Conservation (phyloP, 345 rosid genomes). For the Aegle marmelos region DNA sequence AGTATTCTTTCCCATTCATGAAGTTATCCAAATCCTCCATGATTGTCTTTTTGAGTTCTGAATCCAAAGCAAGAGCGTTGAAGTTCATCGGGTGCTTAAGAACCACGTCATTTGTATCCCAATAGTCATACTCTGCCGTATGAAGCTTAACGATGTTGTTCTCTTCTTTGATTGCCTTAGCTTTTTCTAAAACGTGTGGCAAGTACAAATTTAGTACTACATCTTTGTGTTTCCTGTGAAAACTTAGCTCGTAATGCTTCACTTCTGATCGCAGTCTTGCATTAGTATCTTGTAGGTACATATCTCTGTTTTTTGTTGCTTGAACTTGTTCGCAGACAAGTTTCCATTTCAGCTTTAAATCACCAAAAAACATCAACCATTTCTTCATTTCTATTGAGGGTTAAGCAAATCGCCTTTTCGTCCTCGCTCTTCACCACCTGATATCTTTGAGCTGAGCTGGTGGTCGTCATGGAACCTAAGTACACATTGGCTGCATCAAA, state of each 20-base stretch:
- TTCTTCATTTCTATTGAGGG: conserved; percentile 24
- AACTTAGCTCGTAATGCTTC: conserved; percentile 16
- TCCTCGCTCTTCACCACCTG: conserved; percentile 18
- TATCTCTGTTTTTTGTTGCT: not conserved
- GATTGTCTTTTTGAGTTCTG: not conserved
- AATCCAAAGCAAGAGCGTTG: conserved; percentile 6
- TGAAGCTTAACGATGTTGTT: conserved; percentile 20
- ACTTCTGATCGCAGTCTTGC: conserved; percentile 7
- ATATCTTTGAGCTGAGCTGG: conserved; percentile 5
- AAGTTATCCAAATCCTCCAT: conserved; percentile 24
- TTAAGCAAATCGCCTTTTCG: conserved; percentile 6
- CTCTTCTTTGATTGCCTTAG: conserved; percentile 14
- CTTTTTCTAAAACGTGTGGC: conserved; percentile 21
- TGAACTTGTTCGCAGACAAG: not conserved
- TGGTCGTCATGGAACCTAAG: conserved; percentile 10
- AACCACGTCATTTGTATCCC: not conserved
- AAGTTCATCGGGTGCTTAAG: conserved; percentile 20
- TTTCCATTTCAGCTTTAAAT: conserved; percentile 21
- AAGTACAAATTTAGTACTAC: conserved; percentile 22
- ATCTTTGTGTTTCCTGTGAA: conserved; percentile 25
- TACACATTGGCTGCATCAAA: conserved; percentile 21
- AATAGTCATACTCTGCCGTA: not conserved
- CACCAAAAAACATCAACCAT: conserved; percentile 21
- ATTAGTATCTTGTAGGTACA: not conserved
- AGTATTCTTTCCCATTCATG: conserved; percentile 24